phyloP scores from a whole-genome alignment of 768 basidiomycete species.

The Agrocybe pediades region DNA sequence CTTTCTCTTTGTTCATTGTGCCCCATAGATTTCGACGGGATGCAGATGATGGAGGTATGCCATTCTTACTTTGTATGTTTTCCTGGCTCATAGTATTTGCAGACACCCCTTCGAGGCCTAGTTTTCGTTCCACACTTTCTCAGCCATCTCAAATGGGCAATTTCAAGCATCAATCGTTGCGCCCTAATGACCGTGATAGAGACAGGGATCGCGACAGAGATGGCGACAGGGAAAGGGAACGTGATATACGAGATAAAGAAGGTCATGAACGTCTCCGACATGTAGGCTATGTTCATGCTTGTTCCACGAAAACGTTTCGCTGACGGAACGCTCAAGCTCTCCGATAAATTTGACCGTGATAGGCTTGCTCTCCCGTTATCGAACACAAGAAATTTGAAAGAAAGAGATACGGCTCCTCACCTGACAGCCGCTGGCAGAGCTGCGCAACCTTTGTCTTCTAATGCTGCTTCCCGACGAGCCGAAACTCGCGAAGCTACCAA shows the following conservation, averaged over 20 bases:
- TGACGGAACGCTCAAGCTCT: constrained; percentile 50
- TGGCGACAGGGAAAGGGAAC: constrained; percentile 52
- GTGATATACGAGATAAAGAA: constrained; percentile 72
- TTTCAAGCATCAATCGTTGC: constrained; percentile 86
- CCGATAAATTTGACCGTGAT: constrained; percentile 87
- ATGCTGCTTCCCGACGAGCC: constrained; percentile 48
- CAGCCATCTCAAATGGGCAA: constrained; percentile 94
- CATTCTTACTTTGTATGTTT: neutral
- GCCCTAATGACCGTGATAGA: constrained; percentile 60
- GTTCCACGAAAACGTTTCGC: constrained; percentile 7
- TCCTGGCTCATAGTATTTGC: constrained; percentile 9
- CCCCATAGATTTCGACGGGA: constrained; percentile 71
- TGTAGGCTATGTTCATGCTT: constrained; percentile 41
- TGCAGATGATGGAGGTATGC: constrained; percentile 69
- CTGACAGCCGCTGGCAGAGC: constrained; percentile 43
- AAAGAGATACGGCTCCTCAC: constrained; percentile 69
- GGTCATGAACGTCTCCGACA: constrained; percentile 79
- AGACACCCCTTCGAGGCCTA: constrained; percentile 61
- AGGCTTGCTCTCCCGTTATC: constrained; percentile 59
- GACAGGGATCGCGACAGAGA: constrained; percentile 51
- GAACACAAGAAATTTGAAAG: constrained; percentile 50
- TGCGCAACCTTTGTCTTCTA: constrained; percentile 33
- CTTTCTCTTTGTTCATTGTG: constrained; percentile 11
- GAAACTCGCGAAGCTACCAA: constrained; percentile 63
- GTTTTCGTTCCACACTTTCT: constrained; percentile 70